A percentile compares a stretch with the other conserved stretches of the same genome.
These are phyloP conservation scores for Diospyros lotus DNA, from an alignment of 148 eudicot genomes.

Conservation along the genomic window DNA sequence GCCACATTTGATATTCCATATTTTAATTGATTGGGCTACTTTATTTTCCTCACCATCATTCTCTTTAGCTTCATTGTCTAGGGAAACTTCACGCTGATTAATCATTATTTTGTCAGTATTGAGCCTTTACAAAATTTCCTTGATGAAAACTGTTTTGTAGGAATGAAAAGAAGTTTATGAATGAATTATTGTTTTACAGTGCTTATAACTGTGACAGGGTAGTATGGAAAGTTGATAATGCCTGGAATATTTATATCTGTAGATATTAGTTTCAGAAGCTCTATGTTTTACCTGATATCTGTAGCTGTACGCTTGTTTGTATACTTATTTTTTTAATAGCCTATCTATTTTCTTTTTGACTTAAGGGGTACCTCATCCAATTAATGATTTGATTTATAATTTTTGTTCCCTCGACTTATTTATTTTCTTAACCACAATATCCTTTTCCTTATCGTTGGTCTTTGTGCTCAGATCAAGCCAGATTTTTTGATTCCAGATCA, in stretches of 20 bases:
- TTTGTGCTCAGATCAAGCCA: slow-evolving; percentile 59
- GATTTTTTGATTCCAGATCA: slow-evolving; percentile 69
- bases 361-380: neutral
- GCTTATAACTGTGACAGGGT: neutral
- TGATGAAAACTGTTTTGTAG: neutral
- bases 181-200: neutral
- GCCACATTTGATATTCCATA: neutral
- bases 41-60: neutral
- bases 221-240: neutral
- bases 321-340: too few relatives aligned
- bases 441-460: neutral
- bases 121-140: neutral
- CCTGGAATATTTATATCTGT: neutral
- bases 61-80: neutral
- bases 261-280: neutral
- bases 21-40: neutral
- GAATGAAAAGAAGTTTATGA: neutral
- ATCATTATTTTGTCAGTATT: neutral
- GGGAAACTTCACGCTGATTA: neutral
- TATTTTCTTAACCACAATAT: neutral
- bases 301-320: too few relatives aligned
- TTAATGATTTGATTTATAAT: too few relatives aligned
- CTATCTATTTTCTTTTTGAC: neutral
- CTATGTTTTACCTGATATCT: too few relatives aligned
- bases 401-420: neutral